Evolutionary conservation across 83 land plant genomes (phyloP), one percentile per base, ranked within the genome.

Genomic region (Picea engelmannii): DNA sequence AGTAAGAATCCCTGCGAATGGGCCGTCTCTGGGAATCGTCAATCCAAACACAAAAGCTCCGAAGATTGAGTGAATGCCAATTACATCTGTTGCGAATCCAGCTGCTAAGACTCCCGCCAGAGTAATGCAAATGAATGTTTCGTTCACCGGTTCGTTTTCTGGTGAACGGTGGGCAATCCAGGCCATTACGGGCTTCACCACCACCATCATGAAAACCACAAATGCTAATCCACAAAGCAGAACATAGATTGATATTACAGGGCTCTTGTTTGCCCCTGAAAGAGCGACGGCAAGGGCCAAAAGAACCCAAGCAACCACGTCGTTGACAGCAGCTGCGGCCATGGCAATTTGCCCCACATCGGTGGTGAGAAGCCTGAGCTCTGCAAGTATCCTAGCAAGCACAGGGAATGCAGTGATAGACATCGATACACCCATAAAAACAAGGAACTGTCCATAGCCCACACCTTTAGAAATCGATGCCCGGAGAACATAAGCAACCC

Each of bases 391-490:
- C 9, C 94, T 90, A 0, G 94, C 96, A 16, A 93, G 88, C 44
- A 93, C 96, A 78, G 94, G 96, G 59, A 93, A 92, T 23, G 96
- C 94, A 27, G 94, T 92, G 67, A 93, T 93, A 27, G 96, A 93
- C 83, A 93, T 88, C 8, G 96, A 94, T 9, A 93, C 96, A 21
- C 96, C 96, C 94, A 93, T 93, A 87, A 93, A 93, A 17, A 90
- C 91, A 21, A 93, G 86, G 42, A 93, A 93, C 31, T 94, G 66
- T 4, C 65, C 79, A 42, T 70, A 84, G 5, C 73, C 31, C 27
- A 76, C 92, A 17, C 74, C 85, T 44, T 84, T 83, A n/a, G 85
- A 66, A 42, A 88, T 92, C 38, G 96, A 91, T 67, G 75, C 61
- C 38, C 86, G 82, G 11, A 93, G 85, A 18, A 91, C 81, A 74